A percentile compares a stretch with the other conserved stretches of the same genome.
phyloP scores from a whole-genome alignment of 2,329 filamentous ascomycete species.

The Epichloe gansuensis region DNA sequence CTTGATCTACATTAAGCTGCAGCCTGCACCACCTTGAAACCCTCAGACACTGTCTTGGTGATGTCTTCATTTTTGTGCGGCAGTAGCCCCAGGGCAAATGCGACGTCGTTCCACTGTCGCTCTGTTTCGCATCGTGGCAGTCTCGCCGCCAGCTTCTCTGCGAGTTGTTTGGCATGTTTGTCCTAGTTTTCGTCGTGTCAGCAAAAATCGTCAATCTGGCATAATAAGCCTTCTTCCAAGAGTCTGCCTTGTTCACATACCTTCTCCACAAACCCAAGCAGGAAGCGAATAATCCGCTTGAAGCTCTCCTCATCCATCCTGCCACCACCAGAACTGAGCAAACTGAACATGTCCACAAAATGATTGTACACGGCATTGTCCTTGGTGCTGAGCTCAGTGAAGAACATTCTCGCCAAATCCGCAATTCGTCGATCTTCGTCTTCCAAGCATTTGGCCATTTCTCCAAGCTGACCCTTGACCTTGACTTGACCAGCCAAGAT shows the following conservation, averaged over 20 bases:
- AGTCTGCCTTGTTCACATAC: slow-evolving; percentile 33
- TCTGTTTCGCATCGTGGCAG: slow-evolving; percentile 80
- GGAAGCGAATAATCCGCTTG: slow-evolving; percentile 76
- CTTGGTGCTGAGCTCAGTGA: slow-evolving; percentile 91
- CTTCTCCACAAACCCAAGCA: slow-evolving; percentile 96
- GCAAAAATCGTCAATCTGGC: slow-evolving; percentile 9
- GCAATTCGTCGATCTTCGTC: slow-evolving; percentile 91
- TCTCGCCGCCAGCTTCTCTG: slow-evolving; percentile 81
- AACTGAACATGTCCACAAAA: slow-evolving; percentile 97
- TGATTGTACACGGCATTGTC: slow-evolving; percentile 99
- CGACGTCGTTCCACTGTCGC: slow-evolving; percentile 94
- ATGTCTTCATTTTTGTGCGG: slow-evolving; percentile 93
- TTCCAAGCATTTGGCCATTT: slow-evolving; percentile 98
- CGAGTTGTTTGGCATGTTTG: slow-evolving; percentile 89
- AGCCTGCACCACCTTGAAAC: slow-evolving; percentile 59
- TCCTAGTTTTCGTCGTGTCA: slow-evolving; percentile 42
- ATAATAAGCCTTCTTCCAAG: slow-evolving; percentile 5
- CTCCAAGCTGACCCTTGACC: slow-evolving; percentile 94
- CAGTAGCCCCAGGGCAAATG: slow-evolving; percentile 76
- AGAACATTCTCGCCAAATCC: slow-evolving; percentile 95
- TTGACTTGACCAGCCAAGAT: slow-evolving; percentile 97
- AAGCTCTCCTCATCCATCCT: slow-evolving; percentile 75
- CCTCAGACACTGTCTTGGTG: slow-evolving; percentile 58
- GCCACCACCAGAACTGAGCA: slow-evolving; percentile 69
- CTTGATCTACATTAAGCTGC: slow-evolving; percentile 32